Evolutionary conservation across 1,284 basidiomycete species (phyloP).

Genomic region (Tranzscheliella williamsii): DNA sequence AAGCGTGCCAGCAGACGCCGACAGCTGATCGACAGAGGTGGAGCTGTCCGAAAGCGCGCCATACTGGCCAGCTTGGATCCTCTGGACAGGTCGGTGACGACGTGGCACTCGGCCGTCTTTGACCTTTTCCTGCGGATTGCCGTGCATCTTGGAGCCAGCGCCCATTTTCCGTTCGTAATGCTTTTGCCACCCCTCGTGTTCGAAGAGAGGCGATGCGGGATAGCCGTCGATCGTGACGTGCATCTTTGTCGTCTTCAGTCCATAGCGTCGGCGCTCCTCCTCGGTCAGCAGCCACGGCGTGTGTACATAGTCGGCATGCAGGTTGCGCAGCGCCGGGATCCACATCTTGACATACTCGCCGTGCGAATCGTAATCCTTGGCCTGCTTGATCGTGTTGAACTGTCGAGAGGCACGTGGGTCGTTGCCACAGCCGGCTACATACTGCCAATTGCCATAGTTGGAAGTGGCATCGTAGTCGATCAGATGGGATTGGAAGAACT

Average conservation of each 20-base stretch:
- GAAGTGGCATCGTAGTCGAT: slow-evolving; percentile 55
- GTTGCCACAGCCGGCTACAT: slow-evolving; percentile 66
- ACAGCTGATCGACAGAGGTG: slow-evolving; percentile 15
- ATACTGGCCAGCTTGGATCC: slow-evolving; percentile 16
- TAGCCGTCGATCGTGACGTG: slow-evolving; percentile 50
- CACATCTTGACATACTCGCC: slow-evolving; percentile 65
- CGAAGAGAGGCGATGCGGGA: slow-evolving; percentile 43
- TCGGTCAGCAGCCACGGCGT: slow-evolving; percentile 44
- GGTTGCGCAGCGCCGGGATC: slow-evolving; percentile 63
- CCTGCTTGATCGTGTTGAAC: slow-evolving; percentile 68
- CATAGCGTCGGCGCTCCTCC: slow-evolving; percentile 45
- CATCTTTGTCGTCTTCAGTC: slow-evolving; percentile 49
- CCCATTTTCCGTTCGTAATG: slow-evolving; percentile 53
- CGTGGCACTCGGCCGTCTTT: slow-evolving; percentile 49
- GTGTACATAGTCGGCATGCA: slow-evolving; percentile 60
- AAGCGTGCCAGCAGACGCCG: slow-evolving; percentile 22
- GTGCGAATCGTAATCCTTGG: slow-evolving; percentile 65
- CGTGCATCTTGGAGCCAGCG: slow-evolving; percentile 51
- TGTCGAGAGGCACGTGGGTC: slow-evolving; percentile 66
- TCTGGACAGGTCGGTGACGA: slow-evolving; percentile 31
- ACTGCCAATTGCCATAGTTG: slow-evolving; percentile 58
- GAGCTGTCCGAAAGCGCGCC: slow-evolving; percentile 21
- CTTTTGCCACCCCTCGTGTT: slow-evolving; percentile 49
- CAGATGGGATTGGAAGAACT: slow-evolving; percentile 65
- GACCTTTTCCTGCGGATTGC: slow-evolving; percentile 55